Conservation (phyloP, 352 stramenopile genomes). For the Globisporangium megalacanthum region DNA sequence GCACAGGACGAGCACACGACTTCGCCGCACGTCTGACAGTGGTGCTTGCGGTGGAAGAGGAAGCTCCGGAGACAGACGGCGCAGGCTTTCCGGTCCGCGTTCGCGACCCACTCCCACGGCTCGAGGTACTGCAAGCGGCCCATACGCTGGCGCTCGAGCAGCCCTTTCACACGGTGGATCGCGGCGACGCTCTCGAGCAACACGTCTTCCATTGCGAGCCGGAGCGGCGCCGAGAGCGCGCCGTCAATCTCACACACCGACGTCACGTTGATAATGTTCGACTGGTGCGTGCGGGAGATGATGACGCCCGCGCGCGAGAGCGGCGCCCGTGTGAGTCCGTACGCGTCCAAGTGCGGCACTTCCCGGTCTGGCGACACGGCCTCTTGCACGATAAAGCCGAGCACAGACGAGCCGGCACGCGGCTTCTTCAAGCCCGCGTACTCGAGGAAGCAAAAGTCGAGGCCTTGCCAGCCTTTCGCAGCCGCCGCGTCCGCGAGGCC, state of each 20-base stretch:
- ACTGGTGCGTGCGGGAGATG: conserved; percentile 69
- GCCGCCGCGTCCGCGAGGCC: not conserved
- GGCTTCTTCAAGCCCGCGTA: conserved; percentile 62
- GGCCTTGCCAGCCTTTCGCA: conserved; percentile 12
- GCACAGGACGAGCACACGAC: conserved; percentile 73
- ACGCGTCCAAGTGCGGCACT: conserved; percentile 58
- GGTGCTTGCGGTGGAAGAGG: conserved; percentile 74
- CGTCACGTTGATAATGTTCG: conserved; percentile 65
- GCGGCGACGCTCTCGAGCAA: conserved; percentile 60
- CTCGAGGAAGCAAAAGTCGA: conserved; percentile 71
- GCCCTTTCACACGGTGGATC: conserved; percentile 45
- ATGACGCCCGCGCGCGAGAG: conserved; percentile 63
- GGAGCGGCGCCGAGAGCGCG: conserved; percentile 24
- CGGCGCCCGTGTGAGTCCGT: conserved; percentile 51
- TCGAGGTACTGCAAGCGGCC: conserved; percentile 68
- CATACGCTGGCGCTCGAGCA: conserved; percentile 75
- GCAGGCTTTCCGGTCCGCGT: conserved; percentile 69
- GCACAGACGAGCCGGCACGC: conserved; percentile 30
- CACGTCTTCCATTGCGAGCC: conserved; percentile 47
- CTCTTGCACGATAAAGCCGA: conserved; percentile 80
- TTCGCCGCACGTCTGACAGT: conserved; percentile 71
- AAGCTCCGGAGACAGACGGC: conserved; percentile 74
- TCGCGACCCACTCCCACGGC: conserved; percentile 72
- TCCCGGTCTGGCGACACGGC: conserved; percentile 53
- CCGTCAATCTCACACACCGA: conserved; percentile 71